Percentiles rank a stretch among this genome's conserved stretches.
These are phyloP conservation scores for Alternaria ethzedia DNA, from an alignment of 2,329 filamentous ascomycete species.

Conservation along the genomic window DNA sequence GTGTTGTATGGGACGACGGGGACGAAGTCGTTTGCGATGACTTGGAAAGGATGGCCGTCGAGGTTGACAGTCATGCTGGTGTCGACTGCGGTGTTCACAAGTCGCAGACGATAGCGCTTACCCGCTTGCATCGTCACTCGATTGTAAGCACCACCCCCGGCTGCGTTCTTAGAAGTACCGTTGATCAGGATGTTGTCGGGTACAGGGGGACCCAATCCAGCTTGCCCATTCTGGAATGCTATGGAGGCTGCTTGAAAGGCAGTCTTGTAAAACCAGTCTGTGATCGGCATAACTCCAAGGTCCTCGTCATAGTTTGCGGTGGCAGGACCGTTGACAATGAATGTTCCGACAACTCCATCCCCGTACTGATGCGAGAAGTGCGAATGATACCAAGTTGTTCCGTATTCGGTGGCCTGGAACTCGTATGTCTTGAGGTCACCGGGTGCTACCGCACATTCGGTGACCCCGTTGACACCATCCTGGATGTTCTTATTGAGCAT, in stretches of 20 bases:
- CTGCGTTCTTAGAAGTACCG: constrained; percentile 62
- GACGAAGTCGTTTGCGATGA: constrained; percentile 44
- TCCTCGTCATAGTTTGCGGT: constrained; percentile 41
- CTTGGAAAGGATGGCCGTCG: constrained; percentile 39
- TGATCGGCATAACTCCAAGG: constrained; percentile 31
- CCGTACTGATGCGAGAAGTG: constrained; percentile 54
- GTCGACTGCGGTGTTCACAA: constrained; percentile 59
- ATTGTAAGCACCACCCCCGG: constrained; percentile 40
- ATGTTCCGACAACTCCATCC: constrained; percentile 49
- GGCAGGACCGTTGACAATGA: constrained; percentile 38
- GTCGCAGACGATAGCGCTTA: constrained; percentile 62
- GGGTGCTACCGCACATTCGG: constrained; percentile 57
- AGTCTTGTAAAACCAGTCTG: constrained; percentile 54
- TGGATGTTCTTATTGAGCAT: constrained; percentile 61
- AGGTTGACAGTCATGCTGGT: constrained; percentile 34
- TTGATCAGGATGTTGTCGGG: constrained; percentile 58
- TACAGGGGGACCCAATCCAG: constrained; percentile 37
- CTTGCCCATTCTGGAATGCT: constrained; percentile 27
- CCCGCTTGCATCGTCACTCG: constrained; percentile 44
- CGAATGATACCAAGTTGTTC: constrained; percentile 49
- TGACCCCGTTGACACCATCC: constrained; percentile 60
- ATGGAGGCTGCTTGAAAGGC: constrained; percentile 35
- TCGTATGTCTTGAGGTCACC: constrained; percentile 47
- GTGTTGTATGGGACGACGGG: constrained; percentile 43
- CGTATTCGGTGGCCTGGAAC: constrained; percentile 40